A percentile compares a stretch with the other conserved stretches of the same genome.
phyloP scores from a whole-genome alignment of 495 filamentous ascomycete genomes.

The Penicillium macrosclerotiorum region DNA sequence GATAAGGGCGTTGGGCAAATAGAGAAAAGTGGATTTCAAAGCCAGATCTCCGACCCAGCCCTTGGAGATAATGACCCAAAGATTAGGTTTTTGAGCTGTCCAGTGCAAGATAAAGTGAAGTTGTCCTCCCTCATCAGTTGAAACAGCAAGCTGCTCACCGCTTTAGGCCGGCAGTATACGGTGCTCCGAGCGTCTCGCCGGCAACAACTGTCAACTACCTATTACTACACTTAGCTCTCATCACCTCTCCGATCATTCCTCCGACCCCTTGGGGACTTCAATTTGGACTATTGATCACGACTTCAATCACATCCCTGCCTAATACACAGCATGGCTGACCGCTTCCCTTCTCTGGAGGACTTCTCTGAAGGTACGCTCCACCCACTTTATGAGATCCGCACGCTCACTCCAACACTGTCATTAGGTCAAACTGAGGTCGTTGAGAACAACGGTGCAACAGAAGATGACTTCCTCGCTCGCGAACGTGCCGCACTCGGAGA shows the following conservation, averaged over 20 bases:
- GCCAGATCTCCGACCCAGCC: not conserved
- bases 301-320: not conserved
- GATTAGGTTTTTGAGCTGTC: not conserved
- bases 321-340: conserved; percentile 73
- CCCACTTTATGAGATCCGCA: conserved; percentile 13
- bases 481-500: conserved; percentile 88
- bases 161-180: conserved; percentile 31
- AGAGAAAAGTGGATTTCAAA: not conserved
- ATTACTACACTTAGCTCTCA: conserved; percentile 2
- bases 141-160: conserved; percentile 29
- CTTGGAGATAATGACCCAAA: not conserved
- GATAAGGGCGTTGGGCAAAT: not conserved
- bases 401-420: conserved; percentile 25
- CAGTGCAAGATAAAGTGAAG: conserved; percentile 10
- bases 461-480: conserved; percentile 81
- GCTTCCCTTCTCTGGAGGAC: conserved; percentile 95
- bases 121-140: conserved; percentile 11
- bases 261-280: not conserved
- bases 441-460: conserved; percentile 38
- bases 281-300: not conserved
- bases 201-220: conserved; percentile 28
- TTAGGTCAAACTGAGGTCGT: conserved; percentile 59
- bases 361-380: conserved; percentile 76
- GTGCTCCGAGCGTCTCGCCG: conserved; percentile 22
- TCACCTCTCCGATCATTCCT: conserved; percentile 10